Base-by-base conservation (phyloP, 495 filamentous ascomycete genomes). In the Penicillium simplicissimum region DNA sequence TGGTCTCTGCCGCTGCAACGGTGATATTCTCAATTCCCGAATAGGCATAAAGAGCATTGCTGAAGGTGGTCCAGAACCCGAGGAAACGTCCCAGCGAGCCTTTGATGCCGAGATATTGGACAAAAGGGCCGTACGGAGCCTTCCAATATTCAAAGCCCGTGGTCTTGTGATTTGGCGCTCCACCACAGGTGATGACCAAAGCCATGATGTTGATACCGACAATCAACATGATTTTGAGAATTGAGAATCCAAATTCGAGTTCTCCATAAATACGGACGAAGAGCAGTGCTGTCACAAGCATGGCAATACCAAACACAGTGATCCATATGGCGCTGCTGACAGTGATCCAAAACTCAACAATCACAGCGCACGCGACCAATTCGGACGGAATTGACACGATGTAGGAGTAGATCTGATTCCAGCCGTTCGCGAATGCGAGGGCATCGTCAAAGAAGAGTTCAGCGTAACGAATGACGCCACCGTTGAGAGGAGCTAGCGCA, bases 1-100 rank as follows among this genome's bases (percentile, higher is more conserved):
- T 59, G 9, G 77, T 80, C 60, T 77, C 80, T 4, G 79, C 77
- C 2, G 80, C 81, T 7, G 81, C 78, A 49, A 82, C 75, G 6
- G 80, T 77, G 35, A 83, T 76, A 23, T 73, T 77, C 59, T 83
- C 80, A 42, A 85, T 76, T 13, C 84, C 84, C 1, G 82, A 79
- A 58, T 84, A 87, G 2, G 78, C 77, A 68, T 84, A 87, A 8
- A 84, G 79, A 15, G 82, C 84, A 33, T 79, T 82, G 17, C 73
- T 80, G 67, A 85, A 79, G 15, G 81, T 79, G n/a, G 71, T 72
- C 82, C 82, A 85, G 62, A 82, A 86, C 1, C 84, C 84, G 5
- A 86, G 69, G 51, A 71, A 68, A 15, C 59, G 57, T 2, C 68
- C 68, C 9, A 68, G 56, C 0, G 63, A 60, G 3, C 68, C 68